phyloP scores from a whole-genome alignment of 148 eudicot genomes.

The Tetragonia tetragonoides region DNA sequence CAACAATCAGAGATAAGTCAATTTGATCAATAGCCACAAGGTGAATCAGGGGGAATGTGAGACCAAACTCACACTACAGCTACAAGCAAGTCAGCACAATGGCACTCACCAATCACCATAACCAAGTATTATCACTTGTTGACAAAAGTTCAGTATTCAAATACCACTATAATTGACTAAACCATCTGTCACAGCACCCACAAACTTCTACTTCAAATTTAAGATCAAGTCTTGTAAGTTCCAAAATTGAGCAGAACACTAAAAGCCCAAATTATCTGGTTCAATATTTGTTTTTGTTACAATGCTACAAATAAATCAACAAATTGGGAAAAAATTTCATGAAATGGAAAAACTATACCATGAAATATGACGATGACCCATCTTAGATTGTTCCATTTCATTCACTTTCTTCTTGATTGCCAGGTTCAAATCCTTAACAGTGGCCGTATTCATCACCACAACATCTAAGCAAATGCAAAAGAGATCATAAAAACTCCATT shows the following conservation, averaged over 20 bases:
- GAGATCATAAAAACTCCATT: too few species aligned
- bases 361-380: constrained; percentile 98
- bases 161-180: too few species aligned
- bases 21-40: background rate
- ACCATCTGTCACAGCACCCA: too few species aligned
- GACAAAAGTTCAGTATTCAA: too few species aligned
- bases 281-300: too few species aligned
- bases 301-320: background rate
- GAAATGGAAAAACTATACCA: constrained; percentile 41
- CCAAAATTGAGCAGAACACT: too few species aligned
- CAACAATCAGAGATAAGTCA: background rate
- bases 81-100: too few species aligned
- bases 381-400: constrained; percentile 72
- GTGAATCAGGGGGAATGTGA: background rate
- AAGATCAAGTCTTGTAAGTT: too few species aligned
- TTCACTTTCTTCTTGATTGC: constrained; percentile 64
- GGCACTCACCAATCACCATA: too few species aligned
- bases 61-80: background rate
- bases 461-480: constrained; percentile 48
- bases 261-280: too few species aligned
- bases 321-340: background rate
- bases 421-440: constrained; percentile 76
- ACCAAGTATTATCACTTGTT: too few species aligned
- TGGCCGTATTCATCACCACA: constrained; percentile 75
- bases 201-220: too few species aligned